Evolutionary conservation across 2,329 filamentous ascomycete species (phyloP).

Genomic region (Ascocoryne sarcoides): DNA sequence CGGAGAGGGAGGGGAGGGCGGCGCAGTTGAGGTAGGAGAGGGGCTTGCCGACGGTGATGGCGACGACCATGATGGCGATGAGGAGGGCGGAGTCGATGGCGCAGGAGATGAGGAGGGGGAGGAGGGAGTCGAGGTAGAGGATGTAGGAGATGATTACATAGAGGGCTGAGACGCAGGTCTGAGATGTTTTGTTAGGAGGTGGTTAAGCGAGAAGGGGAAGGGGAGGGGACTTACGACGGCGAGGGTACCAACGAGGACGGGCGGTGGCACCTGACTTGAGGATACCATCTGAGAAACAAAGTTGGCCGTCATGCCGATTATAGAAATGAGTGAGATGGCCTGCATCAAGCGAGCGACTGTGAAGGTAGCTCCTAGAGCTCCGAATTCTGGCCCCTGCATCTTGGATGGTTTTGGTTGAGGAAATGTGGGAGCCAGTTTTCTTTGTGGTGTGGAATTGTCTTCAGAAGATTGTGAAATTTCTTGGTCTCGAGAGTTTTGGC

Average conservation of each 20-base stretch:
- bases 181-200: constrained; percentile 7
- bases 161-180: constrained; percentile 71
- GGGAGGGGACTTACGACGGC: constrained; percentile 55
- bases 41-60: constrained; percentile 70
- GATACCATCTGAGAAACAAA: constrained; percentile 71
- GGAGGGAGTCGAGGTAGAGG: constrained; percentile 67
- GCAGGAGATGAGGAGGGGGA: constrained; percentile 63
- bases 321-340: constrained; percentile 59
- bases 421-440: too few species aligned
- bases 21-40: constrained; percentile 70
- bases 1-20: constrained; percentile 32
- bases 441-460: too few species aligned
- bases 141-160: constrained; percentile 76
- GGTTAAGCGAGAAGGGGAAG: constrained; percentile 14
- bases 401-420: constrained; percentile 10
- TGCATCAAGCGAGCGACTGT: constrained; percentile 64
- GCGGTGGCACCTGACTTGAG: constrained; percentile 55
- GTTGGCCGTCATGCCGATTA: constrained; percentile 74
- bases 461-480: constrained; percentile 3
- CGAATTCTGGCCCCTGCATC: constrained; percentile 30
- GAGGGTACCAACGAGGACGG: constrained; percentile 69
- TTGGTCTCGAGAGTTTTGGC: not conserved
- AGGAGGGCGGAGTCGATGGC: constrained; percentile 60
- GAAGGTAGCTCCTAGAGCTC: constrained; percentile 72
- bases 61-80: constrained; percentile 68